Base-by-base conservation (phyloP, 208 protist genomes). In the Zelonia costaricensis region DNA sequence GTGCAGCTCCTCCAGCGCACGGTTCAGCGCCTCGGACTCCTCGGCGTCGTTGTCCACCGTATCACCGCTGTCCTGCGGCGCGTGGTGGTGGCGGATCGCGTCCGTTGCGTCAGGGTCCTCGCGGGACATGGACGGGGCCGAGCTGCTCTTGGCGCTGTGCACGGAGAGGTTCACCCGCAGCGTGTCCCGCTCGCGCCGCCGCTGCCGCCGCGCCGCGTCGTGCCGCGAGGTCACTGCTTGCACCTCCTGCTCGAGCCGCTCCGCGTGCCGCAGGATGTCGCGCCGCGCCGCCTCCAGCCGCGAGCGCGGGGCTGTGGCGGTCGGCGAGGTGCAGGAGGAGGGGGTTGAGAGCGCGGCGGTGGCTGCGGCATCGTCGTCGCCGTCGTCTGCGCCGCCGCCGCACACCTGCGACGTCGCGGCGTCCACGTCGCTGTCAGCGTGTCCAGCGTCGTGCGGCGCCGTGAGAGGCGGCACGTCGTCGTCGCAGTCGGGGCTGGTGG, bases 151-250 rank as follows among this genome's bases (percentile, higher is more conserved):
- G 10, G 36, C 53, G 54, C 54, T 59, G 54, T 47, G 54, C 28
- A 59, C 5, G 13, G 56, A 20, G 2, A 48, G 56, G 15, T 71
- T 71, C 23, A 58, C 64, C 16, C 64, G 64, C 13, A 71, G 53
- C 4, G 49, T 58, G 10, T 71, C 56, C 27, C 46, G 45, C 47
- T 70, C 55, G 7, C 64, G 64, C 31, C 64, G 43, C 1, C 64
- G 64, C 48, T 63, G 54, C 42, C 64, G 54, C 35, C 59, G 64
- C 28, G 64, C 42, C 27, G 64, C 46, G 44, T 71, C 56, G 40
- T 71, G 33, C 27, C 42, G 64, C 40, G 46, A 51, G 10, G 64
- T 71, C 35, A 58, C 38, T 27, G 36, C 40, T 48, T 71, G 64
- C 48, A 71, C 64, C 4, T 71, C 64, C 15, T 36, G 28, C 31